Conservation (phyloP, 2,329 filamentous ascomycete genomes). For the Cercospora canescens region DNA sequence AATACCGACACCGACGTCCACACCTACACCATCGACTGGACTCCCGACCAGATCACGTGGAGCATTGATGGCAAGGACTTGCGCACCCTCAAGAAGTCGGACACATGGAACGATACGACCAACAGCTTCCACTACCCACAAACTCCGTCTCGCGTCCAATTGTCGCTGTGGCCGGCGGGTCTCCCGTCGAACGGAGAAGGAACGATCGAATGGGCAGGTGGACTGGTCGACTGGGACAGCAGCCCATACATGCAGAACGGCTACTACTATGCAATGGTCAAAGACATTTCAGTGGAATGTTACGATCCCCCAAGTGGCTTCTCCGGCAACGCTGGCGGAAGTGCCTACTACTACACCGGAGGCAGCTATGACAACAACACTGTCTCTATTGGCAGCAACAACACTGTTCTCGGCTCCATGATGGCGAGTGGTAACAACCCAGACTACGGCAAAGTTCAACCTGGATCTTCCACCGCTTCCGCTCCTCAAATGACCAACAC, state of each 20-base stretch:
- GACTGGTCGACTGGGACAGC: conserved; percentile 82
- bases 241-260: conserved; percentile 77
- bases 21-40: conserved; percentile 92
- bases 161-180: conserved; percentile 96
- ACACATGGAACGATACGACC: conserved; percentile 83
- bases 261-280: conserved; percentile 84
- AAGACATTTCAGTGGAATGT: conserved; percentile 80
- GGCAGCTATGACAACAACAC: conserved; percentile 70
- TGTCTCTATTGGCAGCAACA: conserved; percentile 71
- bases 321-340: conserved; percentile 54
- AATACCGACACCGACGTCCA: conserved; percentile 79
- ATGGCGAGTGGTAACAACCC: conserved; percentile 77
- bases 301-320: conserved; percentile 77
- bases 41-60: conserved; percentile 83
- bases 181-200: conserved; percentile 74
- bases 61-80: conserved; percentile 76
- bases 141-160: conserved; percentile 84
- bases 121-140: conserved; percentile 88
- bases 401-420: conserved; percentile 76
- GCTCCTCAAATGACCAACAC: conserved; percentile 29
- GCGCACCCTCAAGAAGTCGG: conserved; percentile 70
- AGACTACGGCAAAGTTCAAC: conserved; percentile 40
- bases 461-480: conserved; percentile 36
- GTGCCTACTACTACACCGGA: conserved; percentile 75
- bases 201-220: conserved; percentile 89